Conservation (phyloP, 345 rosid species). For the Camelina neglecta region DNA sequence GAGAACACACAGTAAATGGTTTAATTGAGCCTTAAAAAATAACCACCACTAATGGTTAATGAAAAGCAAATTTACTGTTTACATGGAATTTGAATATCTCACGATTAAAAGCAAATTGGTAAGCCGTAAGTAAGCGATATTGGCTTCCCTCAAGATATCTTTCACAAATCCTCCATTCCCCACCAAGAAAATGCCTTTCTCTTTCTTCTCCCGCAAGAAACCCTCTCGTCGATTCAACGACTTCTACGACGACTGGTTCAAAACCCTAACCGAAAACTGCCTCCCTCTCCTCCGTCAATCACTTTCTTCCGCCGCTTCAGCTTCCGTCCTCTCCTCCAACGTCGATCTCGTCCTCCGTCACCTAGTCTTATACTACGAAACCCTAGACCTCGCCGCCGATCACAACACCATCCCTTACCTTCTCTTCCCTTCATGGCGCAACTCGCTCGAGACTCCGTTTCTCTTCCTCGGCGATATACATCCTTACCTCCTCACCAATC, state of each 20-base stretch:
- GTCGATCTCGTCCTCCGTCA: constrained; percentile 70
- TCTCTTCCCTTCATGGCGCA: constrained; percentile 80
- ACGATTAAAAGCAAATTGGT: too few species aligned
- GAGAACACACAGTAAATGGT: too few species aligned
- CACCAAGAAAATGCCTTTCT: constrained; percentile 52
- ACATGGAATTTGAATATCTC: too few species aligned
- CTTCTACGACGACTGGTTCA: constrained; percentile 68
- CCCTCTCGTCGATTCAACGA: constrained; percentile 58
- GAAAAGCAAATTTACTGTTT: too few species aligned
- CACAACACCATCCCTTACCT: constrained; percentile 58
- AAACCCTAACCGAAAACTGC: constrained; percentile 58
- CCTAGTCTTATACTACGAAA: constrained; percentile 71
- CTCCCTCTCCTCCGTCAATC: constrained; percentile 78
- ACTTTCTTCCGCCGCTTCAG: constrained; percentile 57
- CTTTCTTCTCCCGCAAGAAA: constrained; percentile 62
- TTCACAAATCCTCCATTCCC: too few species aligned
- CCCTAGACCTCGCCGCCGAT: constrained; percentile 71
- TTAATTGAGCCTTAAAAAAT: too few species aligned
- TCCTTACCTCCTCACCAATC: constrained; percentile 80
- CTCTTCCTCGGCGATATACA: constrained; percentile 91
- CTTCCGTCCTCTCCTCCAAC: constrained; percentile 57
- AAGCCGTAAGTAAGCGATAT: too few species aligned
- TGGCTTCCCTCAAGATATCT: too few species aligned
- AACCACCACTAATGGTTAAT: too few species aligned
- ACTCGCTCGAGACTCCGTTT: constrained; percentile 71